Base-by-base conservation (phyloP, 1,284 basidiomycete genomes). In the Ceratobasidium sp. region DNA sequence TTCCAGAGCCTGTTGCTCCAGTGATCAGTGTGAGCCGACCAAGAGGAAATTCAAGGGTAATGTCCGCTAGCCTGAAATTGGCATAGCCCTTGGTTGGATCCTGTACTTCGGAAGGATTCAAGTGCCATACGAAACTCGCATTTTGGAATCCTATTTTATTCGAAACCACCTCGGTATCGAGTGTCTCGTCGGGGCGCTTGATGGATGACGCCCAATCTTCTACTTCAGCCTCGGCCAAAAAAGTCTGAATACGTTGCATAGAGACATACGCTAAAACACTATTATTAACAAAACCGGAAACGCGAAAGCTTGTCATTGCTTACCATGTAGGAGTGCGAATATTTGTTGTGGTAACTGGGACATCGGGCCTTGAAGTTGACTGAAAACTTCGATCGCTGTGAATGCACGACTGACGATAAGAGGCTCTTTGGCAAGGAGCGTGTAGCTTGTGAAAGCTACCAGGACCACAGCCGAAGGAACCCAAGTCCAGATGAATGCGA, bases 1-100 rank as follows among this genome's bases (percentile, higher is more conserved):
- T 94, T 0, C 91, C 91, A 0, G 87, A 87, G 0, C 90, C 91
- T 0, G 90, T 92, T 0, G 87, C 81, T 0, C 91, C 91, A 68
- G 84, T 86, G 53, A 92, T 79, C 36, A 92, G 79, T 0, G 85
- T 84, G 47, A 93, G 76, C 71, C 85, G 80, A 2, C 84, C 84
- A 19, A 77, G 71, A 1, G 87, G 87, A 71, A 90, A 88, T 11
- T 71, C 74, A 53, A 91, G 74, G 72, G 86, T 79, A 68, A 92
- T 69, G 42, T 80, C 75, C 7, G 74, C 70, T 9, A 82, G 73
- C 58, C 2, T 39, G 42, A 56, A 59, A 25, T 30, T 60, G n/a
- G 68, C 23, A 33, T 30, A 14, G 11, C 56, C 29, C 56, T 30
- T 21, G 25, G 27, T n/a, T 7, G 41, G 19, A 16, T 39, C 56